phyloP scores from a whole-genome alignment of 768 basidiomycete genomes.

The Rhodotorula paludigena region DNA sequence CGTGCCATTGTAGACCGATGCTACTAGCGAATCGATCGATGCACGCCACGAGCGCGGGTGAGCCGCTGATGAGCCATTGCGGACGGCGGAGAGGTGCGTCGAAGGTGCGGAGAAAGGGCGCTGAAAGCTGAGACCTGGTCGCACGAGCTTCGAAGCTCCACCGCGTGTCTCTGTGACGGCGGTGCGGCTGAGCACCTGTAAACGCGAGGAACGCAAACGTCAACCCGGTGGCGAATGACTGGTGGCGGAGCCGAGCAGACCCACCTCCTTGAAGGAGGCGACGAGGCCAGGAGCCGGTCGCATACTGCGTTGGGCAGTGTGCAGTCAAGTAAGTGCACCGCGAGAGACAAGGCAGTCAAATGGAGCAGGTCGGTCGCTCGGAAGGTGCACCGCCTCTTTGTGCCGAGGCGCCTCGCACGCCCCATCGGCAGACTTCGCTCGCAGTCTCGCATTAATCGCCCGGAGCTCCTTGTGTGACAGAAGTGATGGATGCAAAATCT shows the following conservation, averaged over 20 bases:
- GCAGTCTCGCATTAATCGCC: no score
- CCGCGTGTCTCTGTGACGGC: conserved; percentile 1
- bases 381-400: no score
- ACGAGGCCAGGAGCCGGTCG: conserved; percentile 17
- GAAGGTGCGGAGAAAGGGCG: background rate
- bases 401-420: no score
- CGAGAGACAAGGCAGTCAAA: background rate
- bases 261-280: conserved; percentile 24
- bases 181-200: conserved; percentile 12
- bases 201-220: background rate
- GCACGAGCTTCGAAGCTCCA: conserved; percentile 12
- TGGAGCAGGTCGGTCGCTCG: background rate
- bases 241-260: background rate
- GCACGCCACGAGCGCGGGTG: conserved; percentile 3
- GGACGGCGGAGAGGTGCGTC: background rate
- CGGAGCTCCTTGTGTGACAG: no score
- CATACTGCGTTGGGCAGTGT: no score
- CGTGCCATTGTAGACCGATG: conserved; percentile 11
- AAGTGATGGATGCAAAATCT: no score
- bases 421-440: no score
- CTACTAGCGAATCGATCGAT: background rate
- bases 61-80: background rate
- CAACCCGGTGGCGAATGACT: background rate
- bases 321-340: background rate
- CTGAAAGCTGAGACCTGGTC: conserved; percentile 20